Base-by-base conservation (phyloP, 169 alveolate genomes). In the Perkinsus chesapeaki region DNA sequence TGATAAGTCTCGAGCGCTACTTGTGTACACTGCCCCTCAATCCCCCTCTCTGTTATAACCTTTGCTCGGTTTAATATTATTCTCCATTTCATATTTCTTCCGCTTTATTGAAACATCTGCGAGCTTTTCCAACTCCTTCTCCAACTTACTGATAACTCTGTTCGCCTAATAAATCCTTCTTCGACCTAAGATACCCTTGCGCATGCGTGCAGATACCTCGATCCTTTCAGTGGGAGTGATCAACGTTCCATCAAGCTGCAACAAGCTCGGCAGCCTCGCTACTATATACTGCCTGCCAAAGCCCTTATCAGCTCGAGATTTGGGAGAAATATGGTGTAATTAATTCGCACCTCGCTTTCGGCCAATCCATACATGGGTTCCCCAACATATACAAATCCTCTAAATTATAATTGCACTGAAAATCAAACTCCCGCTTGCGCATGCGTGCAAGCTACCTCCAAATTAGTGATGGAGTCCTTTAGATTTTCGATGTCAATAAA, bases 301-400 rank as follows among this genome's bases (percentile, higher is more conserved):
- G 92, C 0, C 27, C 36, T 3, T 19, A 92, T 27, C 43, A 23
- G n/a, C 60, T 1, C 60, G 43, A 92, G 34, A 39, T 73, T 7
- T 5, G 82, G 3, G 31, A 16, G 27, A 39, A 12, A 73, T 47
- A 34, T 92, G 43, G 93, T 39, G 27, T 39, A 0, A 97, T 19
- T 94, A 96, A 72, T 94, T 93, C 97, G 97, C 96, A 93, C 73
- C 47, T 48, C 43, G 43, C 47, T n/a, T 60, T 38, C 12, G 39
- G 92, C 39, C 90, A 93, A 95, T 96, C 97, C 91, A 97, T 96
- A 94, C 99, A 97, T n/a, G 99, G 99, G 95, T 98, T 98, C 47
- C 99, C 99, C 38, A 98, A 96, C 20, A 98, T 95, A 93, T 97
- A 97, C 5, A 98, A 95, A 93, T 98, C 98, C 92, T 96, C 96